These are phyloP conservation scores for Sporothrix euskadiensis DNA, from an alignment of 2,329 filamentous ascomycete genomes.

Conservation along the genomic window DNA sequence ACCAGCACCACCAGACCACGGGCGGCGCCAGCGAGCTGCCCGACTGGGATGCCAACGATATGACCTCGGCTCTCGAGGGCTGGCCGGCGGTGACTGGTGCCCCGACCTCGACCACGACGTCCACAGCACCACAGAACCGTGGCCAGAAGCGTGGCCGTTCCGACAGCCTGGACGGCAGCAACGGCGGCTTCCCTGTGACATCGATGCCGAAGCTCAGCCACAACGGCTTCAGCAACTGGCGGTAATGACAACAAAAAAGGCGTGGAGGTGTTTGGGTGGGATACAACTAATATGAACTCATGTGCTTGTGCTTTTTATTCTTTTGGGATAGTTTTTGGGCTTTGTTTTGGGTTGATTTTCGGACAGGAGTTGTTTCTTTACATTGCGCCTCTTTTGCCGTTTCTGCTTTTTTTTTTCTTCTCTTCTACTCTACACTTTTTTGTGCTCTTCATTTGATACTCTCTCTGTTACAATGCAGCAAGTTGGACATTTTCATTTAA, in stretches of 20 bases:
- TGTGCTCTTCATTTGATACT: slow-evolving; percentile 28
- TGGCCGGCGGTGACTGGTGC: slow-evolving; percentile 26
- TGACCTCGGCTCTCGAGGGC: slow-evolving; percentile 31
- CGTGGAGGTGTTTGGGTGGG: neutral
- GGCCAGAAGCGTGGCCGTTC: slow-evolving; percentile 40
- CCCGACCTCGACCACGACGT: slow-evolving; percentile 22
- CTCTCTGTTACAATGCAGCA: slow-evolving; percentile 21
- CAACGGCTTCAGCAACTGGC: slow-evolving; percentile 33
- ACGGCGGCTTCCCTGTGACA: slow-evolving; percentile 31
- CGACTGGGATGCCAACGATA: slow-evolving; percentile 34
- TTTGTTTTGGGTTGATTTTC: slow-evolving; percentile 26
- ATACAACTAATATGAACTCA: slow-evolving; percentile 5
- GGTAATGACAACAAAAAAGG: slow-evolving; percentile 16
- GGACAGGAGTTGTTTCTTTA: slow-evolving; percentile 9
- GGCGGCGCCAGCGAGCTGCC: slow-evolving; percentile 29
- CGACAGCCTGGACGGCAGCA: slow-evolving; percentile 38
- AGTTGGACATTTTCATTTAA: neutral
- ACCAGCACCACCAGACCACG: slow-evolving; percentile 18
- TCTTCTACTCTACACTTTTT: neutral
- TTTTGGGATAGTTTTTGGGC: slow-evolving; percentile 27
- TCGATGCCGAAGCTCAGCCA: slow-evolving; percentile 33
- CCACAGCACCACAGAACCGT: slow-evolving; percentile 25
- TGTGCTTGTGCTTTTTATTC: neutral
- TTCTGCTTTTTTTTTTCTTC: neutral
- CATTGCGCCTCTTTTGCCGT: neutral